A percentile compares a stretch with the other conserved stretches of the same genome.
Evolutionary conservation across 257 asterid species (phyloP).

Genomic region (Solanum tacnaense): DNA sequence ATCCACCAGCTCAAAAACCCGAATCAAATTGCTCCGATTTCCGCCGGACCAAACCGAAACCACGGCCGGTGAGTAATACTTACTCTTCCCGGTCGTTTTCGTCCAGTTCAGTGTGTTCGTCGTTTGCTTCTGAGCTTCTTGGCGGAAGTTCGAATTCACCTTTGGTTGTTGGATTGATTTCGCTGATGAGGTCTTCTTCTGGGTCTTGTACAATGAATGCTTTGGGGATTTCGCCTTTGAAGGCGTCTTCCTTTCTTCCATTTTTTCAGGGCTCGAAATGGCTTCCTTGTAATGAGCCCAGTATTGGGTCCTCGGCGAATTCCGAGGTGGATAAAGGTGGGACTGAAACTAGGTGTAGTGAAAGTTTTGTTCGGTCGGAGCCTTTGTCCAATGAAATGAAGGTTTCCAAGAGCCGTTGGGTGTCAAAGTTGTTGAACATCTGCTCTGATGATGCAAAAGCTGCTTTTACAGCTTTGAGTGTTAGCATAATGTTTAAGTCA

Average conservation of each 20-base stretch:
- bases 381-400: slow-evolving; percentile 23
- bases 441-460: slow-evolving; percentile 90
- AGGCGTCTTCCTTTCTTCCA: slow-evolving; percentile 37
- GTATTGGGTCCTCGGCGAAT: slow-evolving; percentile 3
- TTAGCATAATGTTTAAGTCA: slow-evolving; percentile 65
- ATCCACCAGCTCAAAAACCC: slow-evolving; percentile 15
- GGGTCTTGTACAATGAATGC: slow-evolving; percentile 17
- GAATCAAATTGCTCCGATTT: slow-evolving; percentile 32
- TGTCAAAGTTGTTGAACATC: slow-evolving; percentile 43
- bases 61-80: neutral
- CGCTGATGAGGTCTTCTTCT: slow-evolving; percentile 43
- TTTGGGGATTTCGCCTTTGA: slow-evolving; percentile 56
- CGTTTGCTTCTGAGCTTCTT: slow-evolving; percentile 33
- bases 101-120: slow-evolving; percentile 28
- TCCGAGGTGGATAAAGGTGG: slow-evolving; percentile 61
- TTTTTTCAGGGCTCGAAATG: slow-evolving; percentile 60
- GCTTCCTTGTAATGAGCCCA: slow-evolving; percentile 63
- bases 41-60: slow-evolving; percentile 16
- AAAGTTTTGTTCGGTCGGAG: slow-evolving; percentile 18
- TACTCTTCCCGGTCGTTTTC: neutral
- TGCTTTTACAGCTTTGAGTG: slow-evolving; percentile 75
- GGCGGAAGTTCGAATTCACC: slow-evolving; percentile 38
- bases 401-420: slow-evolving; percentile 35
- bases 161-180: slow-evolving; percentile 38
- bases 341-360: slow-evolving; percentile 3